Evolutionary conservation across 2,329 filamentous ascomycete species (phyloP), one percentile per base, ranked within the genome.

Genomic region (Exophiala lecanii-corni): DNA sequence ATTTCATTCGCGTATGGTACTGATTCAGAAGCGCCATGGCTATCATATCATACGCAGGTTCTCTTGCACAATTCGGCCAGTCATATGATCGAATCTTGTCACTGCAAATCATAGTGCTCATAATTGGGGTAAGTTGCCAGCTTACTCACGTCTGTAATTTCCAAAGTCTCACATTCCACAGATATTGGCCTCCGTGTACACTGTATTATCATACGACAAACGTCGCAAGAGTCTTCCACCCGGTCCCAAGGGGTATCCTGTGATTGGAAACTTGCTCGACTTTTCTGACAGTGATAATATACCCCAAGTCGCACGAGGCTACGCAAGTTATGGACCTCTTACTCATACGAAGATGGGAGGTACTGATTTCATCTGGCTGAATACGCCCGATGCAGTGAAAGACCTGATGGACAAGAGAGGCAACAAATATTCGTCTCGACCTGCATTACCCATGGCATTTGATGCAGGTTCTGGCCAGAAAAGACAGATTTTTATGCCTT

Each of bases 391-490:
- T 61, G 62, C 66, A 1, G 74, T 74, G 0, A 72, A 70, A 28
- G 74, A 77, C 15, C 60, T 78, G n/a, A 70, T 79, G 42, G 67
- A 67, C 18, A 63, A 62, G 43, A 60, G 62, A 32, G 59, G 63
- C 1, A 50, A 39, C 26, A 59, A 63, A 21, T 70, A 69, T 47
- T 65, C 65, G n/a, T 64, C 65, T 2, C 54, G 66, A 2, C 59
- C 65, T 2, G 42, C 51, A 3, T 47, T 56, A 12, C 41, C 55
- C 4, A 45, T 60, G n/a, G 43, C 54, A 13, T 48, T 55, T 6
- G 57, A 64, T 17, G 57, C 60, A 21, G 47, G 62, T 3, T 56
- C 57, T n/a, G 54, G 53, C 39, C 65, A 64, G 16, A 62, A 66
- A 4, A 65, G 62, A n/a, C 62, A 73, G 19, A 58, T 74, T 10